phyloP scores from a whole-genome alignment of 176 grass and related monocot species.

The Stipa capillata region DNA sequence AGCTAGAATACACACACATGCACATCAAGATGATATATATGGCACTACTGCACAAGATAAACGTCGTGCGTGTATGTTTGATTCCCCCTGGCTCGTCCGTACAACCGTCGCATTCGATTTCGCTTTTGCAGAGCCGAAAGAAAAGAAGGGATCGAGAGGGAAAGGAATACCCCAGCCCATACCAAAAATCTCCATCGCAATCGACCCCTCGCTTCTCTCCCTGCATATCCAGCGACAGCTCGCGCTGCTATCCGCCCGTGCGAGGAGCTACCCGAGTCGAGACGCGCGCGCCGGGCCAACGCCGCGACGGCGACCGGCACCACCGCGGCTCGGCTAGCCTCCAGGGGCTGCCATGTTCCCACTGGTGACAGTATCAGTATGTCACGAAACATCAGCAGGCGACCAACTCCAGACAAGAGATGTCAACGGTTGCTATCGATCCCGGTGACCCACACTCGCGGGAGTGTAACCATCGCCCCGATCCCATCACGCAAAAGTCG shows the following conservation, averaged over 20 bases:
- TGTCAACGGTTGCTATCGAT: not conserved
- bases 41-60: not conserved
- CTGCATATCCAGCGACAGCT: not conserved
- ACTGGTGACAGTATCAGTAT: not conserved
- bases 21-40: not conserved
- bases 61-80: not conserved
- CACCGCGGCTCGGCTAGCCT: not conserved
- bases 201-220: not conserved
- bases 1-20: not conserved
- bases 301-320: constrained; percentile 11
- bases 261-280: not conserved
- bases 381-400: constrained; percentile 7
- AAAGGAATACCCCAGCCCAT: constrained; percentile 26
- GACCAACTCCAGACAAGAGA: too few relatives aligned
- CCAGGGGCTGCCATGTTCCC: not conserved
- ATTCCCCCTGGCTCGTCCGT: not conserved
- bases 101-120: not conserved
- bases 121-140: constrained; percentile 4
- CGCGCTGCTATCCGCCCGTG: not conserved
- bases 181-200: not conserved
- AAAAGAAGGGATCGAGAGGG: not conserved
- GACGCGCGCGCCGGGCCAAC: not conserved
- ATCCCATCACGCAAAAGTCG: not conserved
- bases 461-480: not conserved
- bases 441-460: not conserved